phyloP scores from a whole-genome alignment of 495 filamentous ascomycete species.

The Astrothelium macrocarpum region DNA sequence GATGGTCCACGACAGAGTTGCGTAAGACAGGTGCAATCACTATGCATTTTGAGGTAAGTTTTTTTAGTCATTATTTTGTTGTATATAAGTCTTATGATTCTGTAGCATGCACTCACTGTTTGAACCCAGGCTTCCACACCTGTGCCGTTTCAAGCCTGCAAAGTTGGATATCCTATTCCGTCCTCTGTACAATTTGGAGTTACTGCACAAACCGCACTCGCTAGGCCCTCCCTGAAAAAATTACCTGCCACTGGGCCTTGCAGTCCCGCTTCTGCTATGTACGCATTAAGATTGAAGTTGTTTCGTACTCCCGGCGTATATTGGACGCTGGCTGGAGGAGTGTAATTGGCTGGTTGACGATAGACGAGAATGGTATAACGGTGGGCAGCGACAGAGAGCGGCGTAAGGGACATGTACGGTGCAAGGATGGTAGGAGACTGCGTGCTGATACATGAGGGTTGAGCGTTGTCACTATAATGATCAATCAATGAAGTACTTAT shows the following conservation, averaged over 20 bases:
- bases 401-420: slow-evolving; percentile 6
- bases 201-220: background rate
- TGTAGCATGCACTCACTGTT: background rate
- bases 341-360: slow-evolving; percentile 13
- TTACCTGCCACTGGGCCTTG: slow-evolving; percentile 8
- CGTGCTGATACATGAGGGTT: slow-evolving; percentile 13
- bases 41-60: too few species aligned
- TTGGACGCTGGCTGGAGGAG: background rate
- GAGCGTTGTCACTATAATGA: slow-evolving; percentile 3
- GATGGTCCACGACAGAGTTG: background rate
- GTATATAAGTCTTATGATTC: background rate
- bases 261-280: slow-evolving; percentile 7
- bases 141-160: background rate
- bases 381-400: slow-evolving; percentile 10
- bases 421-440: slow-evolving; percentile 8
- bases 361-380: slow-evolving; percentile 16
- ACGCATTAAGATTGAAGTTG: slow-evolving; percentile 8
- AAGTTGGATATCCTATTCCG: background rate
- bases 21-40: too few species aligned
- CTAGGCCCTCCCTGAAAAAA: slow-evolving; percentile 7
- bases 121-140: background rate
- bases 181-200: background rate
- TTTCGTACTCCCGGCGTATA: background rate
- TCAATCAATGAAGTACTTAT: too few species aligned
- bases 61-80: too few species aligned